These are phyloP conservation scores for Trematosphaeria pertusa DNA, from an alignment of 2,329 filamentous ascomycete species.

Conservation along the genomic window DNA sequence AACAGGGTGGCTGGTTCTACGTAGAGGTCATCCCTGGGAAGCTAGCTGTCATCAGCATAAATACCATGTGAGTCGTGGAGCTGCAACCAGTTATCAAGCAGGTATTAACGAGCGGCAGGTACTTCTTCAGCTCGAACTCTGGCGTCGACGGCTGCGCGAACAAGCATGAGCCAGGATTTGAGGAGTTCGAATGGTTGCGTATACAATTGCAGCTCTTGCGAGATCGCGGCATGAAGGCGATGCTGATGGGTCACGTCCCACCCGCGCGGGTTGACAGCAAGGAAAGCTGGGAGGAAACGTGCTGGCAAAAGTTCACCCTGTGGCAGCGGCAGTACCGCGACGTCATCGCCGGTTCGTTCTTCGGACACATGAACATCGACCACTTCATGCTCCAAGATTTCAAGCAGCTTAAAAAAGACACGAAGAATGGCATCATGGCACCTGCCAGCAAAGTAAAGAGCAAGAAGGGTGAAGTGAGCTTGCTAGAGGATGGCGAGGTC, in stretches of 20 bases:
- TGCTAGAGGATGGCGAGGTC: conserved; percentile 58
- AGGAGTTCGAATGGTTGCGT: conserved; percentile 95
- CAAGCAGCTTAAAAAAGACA: conserved; percentile 71
- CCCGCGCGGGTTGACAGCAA: conserved; percentile 87
- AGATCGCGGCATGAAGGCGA: conserved; percentile 87
- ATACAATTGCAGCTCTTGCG: conserved; percentile 86
- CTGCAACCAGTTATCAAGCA: neutral
- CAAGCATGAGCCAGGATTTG: conserved; percentile 83
- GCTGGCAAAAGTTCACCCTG: conserved; percentile 96
- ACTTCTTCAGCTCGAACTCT: conserved; percentile 92
- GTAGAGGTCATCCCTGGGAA: conserved; percentile 87
- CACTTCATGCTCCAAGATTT: conserved; percentile 94
- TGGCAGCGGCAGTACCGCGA: conserved; percentile 93
- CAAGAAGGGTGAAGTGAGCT: conserved; percentile 50
- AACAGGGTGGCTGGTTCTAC: conserved; percentile 92
- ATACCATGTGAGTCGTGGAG: conserved; percentile 69
- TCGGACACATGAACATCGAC: conserved; percentile 98
- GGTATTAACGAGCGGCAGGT: conserved; percentile 50
- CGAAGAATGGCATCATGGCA: conserved; percentile 52
- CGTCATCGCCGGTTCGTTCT: conserved; percentile 79
- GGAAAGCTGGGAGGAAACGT: conserved; percentile 91
- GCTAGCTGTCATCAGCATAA: conserved; percentile 90
- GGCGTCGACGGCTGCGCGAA: conserved; percentile 88
- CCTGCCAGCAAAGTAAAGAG: conserved; percentile 36
- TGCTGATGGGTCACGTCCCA: conserved; percentile 92